phyloP scores from a whole-genome alignment of 2,329 filamentous ascomycete species.

The Fusarium sp. region DNA sequence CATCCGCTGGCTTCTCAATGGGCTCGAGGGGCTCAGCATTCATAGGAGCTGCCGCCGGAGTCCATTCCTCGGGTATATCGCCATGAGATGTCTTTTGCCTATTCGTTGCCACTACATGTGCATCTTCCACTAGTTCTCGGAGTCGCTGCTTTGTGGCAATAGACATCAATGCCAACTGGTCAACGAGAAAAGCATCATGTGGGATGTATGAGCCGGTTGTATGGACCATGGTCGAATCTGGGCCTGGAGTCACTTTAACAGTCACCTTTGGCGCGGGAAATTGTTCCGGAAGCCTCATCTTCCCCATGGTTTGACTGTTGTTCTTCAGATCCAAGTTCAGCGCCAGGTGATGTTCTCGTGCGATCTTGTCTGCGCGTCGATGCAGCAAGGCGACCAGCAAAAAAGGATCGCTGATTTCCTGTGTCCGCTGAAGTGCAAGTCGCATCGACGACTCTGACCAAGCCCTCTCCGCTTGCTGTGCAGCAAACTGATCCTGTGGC shows the following conservation, averaged over 20 bases:
- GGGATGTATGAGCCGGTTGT: slow-evolving; percentile 77
- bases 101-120: slow-evolving; percentile 73
- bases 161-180: slow-evolving; percentile 84
- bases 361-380: slow-evolving; percentile 66
- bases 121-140: slow-evolving; percentile 79
- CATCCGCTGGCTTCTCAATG: slow-evolving; percentile 35
- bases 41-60: slow-evolving; percentile 70
- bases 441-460: slow-evolving; percentile 73
- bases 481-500: slow-evolving; percentile 71
- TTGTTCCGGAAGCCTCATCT: slow-evolving; percentile 60
- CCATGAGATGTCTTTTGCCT: slow-evolving; percentile 84
- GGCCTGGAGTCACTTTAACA: slow-evolving; percentile 64
- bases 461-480: slow-evolving; percentile 71
- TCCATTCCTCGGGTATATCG: slow-evolving; percentile 78
- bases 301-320: slow-evolving; percentile 54
- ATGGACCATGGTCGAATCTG: slow-evolving; percentile 70
- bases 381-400: slow-evolving; percentile 70
- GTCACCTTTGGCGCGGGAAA: slow-evolving; percentile 62
- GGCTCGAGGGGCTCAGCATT: slow-evolving; percentile 52
- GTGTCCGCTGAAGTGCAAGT: slow-evolving; percentile 67
- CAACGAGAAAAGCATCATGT: slow-evolving; percentile 78
- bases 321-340: slow-evolving; percentile 67
- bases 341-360: slow-evolving; percentile 64
- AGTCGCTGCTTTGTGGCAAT: slow-evolving; percentile 84
- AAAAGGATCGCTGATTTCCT: slow-evolving; percentile 79